Percentiles rank a stretch among this genome's conserved stretches.
Evolutionary conservation across 352 stramenopile genomes (phyloP).

Genomic region (Globisporangium nunn): DNA sequence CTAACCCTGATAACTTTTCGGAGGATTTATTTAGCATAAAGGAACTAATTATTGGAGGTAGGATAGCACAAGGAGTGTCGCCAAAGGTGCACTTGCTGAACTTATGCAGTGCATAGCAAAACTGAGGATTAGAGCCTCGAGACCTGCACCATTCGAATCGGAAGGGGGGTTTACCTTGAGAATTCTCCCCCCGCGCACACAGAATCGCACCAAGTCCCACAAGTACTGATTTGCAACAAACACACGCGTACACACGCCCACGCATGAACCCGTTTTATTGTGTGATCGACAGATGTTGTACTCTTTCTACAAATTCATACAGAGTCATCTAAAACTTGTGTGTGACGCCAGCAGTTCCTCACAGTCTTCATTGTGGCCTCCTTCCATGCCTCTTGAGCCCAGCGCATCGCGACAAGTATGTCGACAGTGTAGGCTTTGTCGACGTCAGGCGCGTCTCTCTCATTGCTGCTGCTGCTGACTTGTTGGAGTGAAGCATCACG

Average conservation of each 20-base stretch:
- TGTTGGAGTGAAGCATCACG: too few species aligned
- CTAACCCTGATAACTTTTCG: too few species aligned
- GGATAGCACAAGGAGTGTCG: too few species aligned
- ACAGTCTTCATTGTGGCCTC: background rate
- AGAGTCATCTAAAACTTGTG: background rate
- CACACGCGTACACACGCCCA: background rate
- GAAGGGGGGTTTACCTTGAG: slow-evolving; percentile 6
- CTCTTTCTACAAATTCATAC: background rate
- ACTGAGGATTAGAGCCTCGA: background rate
- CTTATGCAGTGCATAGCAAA: background rate
- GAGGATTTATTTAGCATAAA: too few species aligned
- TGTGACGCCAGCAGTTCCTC: slow-evolving; percentile 2
- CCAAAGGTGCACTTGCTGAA: too few species aligned
- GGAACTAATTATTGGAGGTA: too few species aligned
- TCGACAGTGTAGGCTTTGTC: slow-evolving; percentile 1
- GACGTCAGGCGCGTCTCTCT: background rate
- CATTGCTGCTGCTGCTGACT: background rate
- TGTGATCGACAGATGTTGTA: background rate
- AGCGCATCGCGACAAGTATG: background rate
- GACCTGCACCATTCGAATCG: background rate
- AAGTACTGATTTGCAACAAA: background rate
- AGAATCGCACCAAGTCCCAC: slow-evolving; percentile 3
- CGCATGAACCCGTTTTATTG: background rate
- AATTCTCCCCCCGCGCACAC: slow-evolving; percentile 4
- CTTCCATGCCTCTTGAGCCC: background rate